phyloP scores from a whole-genome alignment of 1,139 yeast species.

The Debaryomyces robertsiae region DNA sequence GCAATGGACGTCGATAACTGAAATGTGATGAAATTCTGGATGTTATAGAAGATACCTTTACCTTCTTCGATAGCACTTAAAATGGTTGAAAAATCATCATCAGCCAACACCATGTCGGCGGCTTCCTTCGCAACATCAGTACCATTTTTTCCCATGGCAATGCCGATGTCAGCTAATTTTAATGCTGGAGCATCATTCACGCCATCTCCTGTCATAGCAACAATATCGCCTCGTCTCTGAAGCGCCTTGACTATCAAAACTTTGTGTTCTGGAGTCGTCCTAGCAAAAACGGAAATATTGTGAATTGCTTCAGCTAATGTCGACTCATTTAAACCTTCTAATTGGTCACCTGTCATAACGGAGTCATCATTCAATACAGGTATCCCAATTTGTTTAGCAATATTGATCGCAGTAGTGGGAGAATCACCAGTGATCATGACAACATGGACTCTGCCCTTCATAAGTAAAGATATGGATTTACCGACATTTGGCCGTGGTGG shows the following conservation, averaged over 20 bases:
- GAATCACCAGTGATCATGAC: constrained; percentile 98
- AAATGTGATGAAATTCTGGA: constrained; percentile 90
- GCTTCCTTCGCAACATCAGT: constrained; percentile 99
- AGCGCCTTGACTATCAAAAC: constrained; percentile 88
- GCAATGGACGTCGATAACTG: constrained; percentile 96
- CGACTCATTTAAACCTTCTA: constrained; percentile 70
- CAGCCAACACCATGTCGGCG: constrained; percentile 95
- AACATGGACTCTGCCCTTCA: constrained; percentile 92
- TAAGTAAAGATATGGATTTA: constrained; percentile 66
- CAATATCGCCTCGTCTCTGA: constrained; percentile 91
- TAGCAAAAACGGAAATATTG: constrained; percentile 87
- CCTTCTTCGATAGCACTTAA: constrained; percentile 94
- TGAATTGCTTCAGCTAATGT: constrained; percentile 73
- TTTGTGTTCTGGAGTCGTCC: constrained; percentile 97
- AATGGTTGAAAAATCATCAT: constrained; percentile 93
- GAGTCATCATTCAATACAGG: constrained; percentile 68
- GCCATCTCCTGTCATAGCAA: constrained; percentile 99
- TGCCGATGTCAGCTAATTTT: constrained; percentile 95
- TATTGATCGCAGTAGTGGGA: constrained; percentile 87
- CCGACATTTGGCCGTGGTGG: constrained; percentile 91
- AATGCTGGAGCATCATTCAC: constrained; percentile 99
- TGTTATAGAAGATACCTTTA: constrained; percentile 91
- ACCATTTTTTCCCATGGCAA: constrained; percentile 95
- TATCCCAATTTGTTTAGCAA: constrained; percentile 91
- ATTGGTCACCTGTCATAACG: constrained; percentile 80